Evolutionary conservation across 352 stramenopile species (phyloP).

Genomic region (Pythium phragmitis): DNA sequence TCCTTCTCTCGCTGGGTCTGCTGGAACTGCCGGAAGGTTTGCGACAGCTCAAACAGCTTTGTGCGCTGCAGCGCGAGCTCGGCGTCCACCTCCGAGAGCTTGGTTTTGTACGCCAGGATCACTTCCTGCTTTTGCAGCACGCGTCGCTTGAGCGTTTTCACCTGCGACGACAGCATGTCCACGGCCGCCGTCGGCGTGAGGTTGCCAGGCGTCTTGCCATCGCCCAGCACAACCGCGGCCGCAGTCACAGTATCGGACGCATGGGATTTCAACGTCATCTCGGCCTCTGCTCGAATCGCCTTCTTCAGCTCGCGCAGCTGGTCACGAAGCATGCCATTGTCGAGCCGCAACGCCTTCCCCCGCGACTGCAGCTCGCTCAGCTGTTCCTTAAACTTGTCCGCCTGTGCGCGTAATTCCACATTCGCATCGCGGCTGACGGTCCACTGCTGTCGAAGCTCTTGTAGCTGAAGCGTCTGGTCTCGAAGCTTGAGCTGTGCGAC

Average conservation of each 20-base stretch:
- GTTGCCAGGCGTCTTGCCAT: background rate
- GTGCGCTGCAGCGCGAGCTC: constrained; percentile 36
- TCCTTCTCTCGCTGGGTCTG: constrained; percentile 32
- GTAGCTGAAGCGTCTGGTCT: constrained; percentile 38
- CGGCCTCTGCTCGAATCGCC: constrained; percentile 7
- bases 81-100: constrained; percentile 34
- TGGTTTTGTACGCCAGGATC: constrained; percentile 41
- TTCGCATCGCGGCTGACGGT: constrained; percentile 34
- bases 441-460: constrained; percentile 37
- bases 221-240: background rate
- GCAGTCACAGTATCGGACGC: background rate
- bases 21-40: constrained; percentile 40
- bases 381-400: constrained; percentile 39
- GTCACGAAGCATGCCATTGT: constrained; percentile 37
- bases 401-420: constrained; percentile 32
- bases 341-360: constrained; percentile 36
- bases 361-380: constrained; percentile 24
- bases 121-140: constrained; percentile 64
- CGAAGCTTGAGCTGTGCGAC: constrained; percentile 38
- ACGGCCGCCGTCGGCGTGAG: constrained; percentile 3
- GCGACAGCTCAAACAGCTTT: constrained; percentile 37
- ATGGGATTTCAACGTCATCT: background rate
- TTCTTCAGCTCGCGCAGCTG: constrained; percentile 27
- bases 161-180: constrained; percentile 30
- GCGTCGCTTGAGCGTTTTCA: constrained; percentile 43